Percentiles rank a stretch among this genome's conserved stretches.
Conservation (phyloP, 2,329 filamentous ascomycete species). For the Sordariomycetes sp. region DNA sequence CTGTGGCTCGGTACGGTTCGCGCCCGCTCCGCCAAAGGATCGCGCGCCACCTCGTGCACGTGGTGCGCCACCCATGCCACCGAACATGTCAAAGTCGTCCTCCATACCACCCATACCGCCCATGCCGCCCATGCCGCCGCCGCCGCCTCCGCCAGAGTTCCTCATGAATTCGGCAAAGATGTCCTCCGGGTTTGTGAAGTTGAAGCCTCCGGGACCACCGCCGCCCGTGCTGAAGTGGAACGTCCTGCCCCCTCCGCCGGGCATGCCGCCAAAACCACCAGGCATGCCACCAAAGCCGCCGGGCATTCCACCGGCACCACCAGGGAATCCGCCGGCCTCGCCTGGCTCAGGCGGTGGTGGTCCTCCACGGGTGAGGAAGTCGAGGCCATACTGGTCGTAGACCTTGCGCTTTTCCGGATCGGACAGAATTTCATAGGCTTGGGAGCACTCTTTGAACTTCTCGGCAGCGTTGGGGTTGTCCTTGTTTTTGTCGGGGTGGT, state of each 20-base stretch:
- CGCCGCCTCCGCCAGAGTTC: conserved; percentile 34
- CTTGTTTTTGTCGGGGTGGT: conserved; percentile 97
- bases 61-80: conserved; percentile 23
- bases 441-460: conserved; percentile 96
- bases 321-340: conserved; percentile 46
- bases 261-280: conserved; percentile 38
- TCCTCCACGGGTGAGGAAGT: conserved; percentile 75
- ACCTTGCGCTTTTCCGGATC: conserved; percentile 94
- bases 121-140: conserved; percentile 23
- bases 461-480: conserved; percentile 77
- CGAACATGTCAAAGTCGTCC: conserved; percentile 42
- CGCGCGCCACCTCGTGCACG: conserved; percentile 28
- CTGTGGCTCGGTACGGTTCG: not conserved
- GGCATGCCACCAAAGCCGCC: conserved; percentile 28
- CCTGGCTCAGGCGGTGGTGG: conserved; percentile 53
- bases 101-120: conserved; percentile 32
- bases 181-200: conserved; percentile 72
- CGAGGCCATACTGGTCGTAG: conserved; percentile 91
- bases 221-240: conserved; percentile 56
- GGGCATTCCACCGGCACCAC: conserved; percentile 46
- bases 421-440: conserved; percentile 96
- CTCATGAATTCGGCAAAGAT: conserved; percentile 83
- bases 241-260: conserved; percentile 38
- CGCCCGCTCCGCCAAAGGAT: conserved; percentile 22
- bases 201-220: conserved; percentile 73